Percentiles rank a stretch among this genome's conserved stretches.
These are phyloP conservation scores for Magnusiomyces tetraspermus DNA, from an alignment of 1,139 yeast species.

Conservation along the genomic window DNA sequence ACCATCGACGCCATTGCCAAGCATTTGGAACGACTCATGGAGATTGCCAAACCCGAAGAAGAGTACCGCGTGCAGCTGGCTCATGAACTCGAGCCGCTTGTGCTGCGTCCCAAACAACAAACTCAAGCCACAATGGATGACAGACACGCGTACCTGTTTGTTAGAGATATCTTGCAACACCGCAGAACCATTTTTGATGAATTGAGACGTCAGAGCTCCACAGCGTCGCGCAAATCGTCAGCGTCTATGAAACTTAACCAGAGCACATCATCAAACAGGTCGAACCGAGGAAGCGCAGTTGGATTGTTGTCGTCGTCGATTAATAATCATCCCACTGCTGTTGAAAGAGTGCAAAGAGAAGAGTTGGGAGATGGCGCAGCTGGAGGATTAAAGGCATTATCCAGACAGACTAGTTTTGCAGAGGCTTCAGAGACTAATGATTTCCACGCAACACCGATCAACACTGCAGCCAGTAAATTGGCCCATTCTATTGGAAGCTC, in stretches of 20 bases:
- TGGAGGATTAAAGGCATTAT: too few relatives aligned
- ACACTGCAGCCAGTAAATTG: not conserved
- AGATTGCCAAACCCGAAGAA: constrained; percentile 44
- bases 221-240: constrained; percentile 1
- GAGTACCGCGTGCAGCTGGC: constrained; percentile 46
- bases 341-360: too few relatives aligned
- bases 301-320: too few relatives aligned
- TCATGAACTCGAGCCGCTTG: constrained; percentile 56
- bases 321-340: too few relatives aligned
- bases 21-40: constrained; percentile 57
- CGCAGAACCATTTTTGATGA: constrained; percentile 50
- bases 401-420: not conserved
- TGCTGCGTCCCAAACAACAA: constrained; percentile 48
- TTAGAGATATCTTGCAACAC: constrained; percentile 52
- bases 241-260: not conserved
- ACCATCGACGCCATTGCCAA: constrained; percentile 72
- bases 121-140: constrained; percentile 44
- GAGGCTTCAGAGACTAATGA: not conserved
- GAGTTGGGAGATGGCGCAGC: too few relatives aligned
- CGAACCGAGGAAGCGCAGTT: too few relatives aligned
- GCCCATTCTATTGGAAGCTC: not conserved
- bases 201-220: constrained; percentile 30
- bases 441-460: not conserved
- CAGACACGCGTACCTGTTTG: constrained; percentile 48
- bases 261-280: too few relatives aligned